Percentiles rank a stretch among this genome's conserved stretches.
These are phyloP conservation scores for Fusarium sp. DNA, from an alignment of 2,329 filamentous ascomycete genomes.

Conservation along the genomic window DNA sequence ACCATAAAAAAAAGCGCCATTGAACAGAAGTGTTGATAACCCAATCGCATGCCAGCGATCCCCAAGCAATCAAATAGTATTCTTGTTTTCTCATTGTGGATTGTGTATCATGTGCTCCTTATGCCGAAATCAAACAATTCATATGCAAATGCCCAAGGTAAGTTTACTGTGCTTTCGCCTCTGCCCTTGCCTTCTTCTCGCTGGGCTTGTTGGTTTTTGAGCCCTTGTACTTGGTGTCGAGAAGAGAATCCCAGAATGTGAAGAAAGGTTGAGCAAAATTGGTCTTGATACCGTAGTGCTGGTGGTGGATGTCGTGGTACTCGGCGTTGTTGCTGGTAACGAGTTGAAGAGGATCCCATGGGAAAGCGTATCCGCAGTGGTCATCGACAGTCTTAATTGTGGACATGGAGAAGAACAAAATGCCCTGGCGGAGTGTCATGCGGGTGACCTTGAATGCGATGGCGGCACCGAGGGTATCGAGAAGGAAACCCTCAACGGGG, in stretches of 20 bases:
- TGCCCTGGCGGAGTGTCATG: constrained; percentile 87
- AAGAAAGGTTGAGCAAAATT: constrained; percentile 94
- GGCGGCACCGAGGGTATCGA: constrained; percentile 90
- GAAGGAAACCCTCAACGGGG: constrained; percentile 89
- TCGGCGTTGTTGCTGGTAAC: constrained; percentile 94
- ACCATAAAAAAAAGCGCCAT: constrained; percentile 29
- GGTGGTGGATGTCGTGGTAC: constrained; percentile 98
- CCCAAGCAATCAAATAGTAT: constrained; percentile 15
- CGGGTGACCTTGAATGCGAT: constrained; percentile 83
- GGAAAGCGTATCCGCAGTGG: constrained; percentile 95
- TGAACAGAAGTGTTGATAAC: constrained; percentile 14
- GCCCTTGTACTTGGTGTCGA: constrained; percentile 86
- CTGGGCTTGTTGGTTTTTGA: constrained; percentile 58
- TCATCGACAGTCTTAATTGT: constrained; percentile 98
- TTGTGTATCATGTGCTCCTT: constrained; percentile 37
- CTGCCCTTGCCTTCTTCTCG: constrained; percentile 42
- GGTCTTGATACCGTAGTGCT: constrained; percentile 98
- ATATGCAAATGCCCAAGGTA: constrained; percentile 35
- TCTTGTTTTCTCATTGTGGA: constrained; percentile 23
- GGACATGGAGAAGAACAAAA: constrained; percentile 88
- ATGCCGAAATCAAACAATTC: constrained; percentile 37
- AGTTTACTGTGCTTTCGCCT: constrained; percentile 22
- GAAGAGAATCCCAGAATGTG: constrained; percentile 89
- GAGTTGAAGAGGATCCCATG: constrained; percentile 92
- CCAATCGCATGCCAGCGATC: constrained; percentile 37